These are phyloP conservation scores for Euphorbia lathyris DNA, from an alignment of 345 rosid species.

Conservation along the genomic window DNA sequence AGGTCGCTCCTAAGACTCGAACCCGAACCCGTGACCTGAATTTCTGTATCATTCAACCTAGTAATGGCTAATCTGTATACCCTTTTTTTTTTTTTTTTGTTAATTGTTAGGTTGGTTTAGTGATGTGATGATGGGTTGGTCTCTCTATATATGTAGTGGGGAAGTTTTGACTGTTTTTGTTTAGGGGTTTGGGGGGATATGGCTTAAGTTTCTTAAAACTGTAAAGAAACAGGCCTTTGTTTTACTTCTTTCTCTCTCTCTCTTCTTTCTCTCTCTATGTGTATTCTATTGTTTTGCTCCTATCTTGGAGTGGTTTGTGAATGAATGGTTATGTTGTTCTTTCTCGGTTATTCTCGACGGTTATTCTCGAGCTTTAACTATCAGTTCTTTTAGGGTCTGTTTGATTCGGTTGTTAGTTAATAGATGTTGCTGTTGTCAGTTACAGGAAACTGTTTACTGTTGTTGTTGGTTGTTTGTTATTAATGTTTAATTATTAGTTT, in stretches of 20 bases:
- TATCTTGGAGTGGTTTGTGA: constrained; percentile 39
- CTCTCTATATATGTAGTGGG: constrained; percentile 36
- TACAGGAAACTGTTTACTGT: too few species aligned
- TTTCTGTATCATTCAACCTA: constrained; percentile 51
- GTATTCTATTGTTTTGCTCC: constrained; percentile 48
- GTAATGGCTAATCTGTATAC: constrained; percentile 36
- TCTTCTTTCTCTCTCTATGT: constrained; percentile 2
- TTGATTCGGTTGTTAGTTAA: too few species aligned
- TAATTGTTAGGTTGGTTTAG: constrained; percentile 37
- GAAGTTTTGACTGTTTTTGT: constrained; percentile 44
- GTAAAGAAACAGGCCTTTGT: constrained; percentile 43
- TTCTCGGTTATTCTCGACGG: too few species aligned
- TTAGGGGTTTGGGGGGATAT: constrained; percentile 31
- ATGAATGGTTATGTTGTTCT: constrained; percentile 16
- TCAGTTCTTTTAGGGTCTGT: too few species aligned
- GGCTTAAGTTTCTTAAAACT: constrained; percentile 47
- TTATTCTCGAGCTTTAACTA: too few species aligned
- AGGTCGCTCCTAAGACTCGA: too few species aligned
- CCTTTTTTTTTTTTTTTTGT: constrained; percentile 12
- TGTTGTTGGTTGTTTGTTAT: too few species aligned
- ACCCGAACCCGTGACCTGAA: too few species aligned
- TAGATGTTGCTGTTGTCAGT: too few species aligned
- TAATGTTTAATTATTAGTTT: too few species aligned
- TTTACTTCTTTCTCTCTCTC: neutral
- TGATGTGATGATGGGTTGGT: constrained; percentile 21